These are phyloP conservation scores for Cladosporium sp. DNA, from an alignment of 2,329 filamentous ascomycete genomes.

Conservation along the genomic window DNA sequence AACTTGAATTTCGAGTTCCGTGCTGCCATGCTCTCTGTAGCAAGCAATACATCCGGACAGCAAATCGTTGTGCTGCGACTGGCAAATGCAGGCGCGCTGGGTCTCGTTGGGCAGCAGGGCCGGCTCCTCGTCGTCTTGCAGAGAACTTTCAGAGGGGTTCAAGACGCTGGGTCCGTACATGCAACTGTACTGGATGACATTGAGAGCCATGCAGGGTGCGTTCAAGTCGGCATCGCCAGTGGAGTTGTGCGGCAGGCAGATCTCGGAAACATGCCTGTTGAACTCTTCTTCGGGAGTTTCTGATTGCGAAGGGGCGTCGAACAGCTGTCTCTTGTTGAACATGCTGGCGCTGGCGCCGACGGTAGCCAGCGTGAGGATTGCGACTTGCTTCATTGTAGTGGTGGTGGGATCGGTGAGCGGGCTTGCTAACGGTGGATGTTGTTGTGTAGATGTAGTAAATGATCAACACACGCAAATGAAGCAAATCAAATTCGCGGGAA, in stretches of 20 bases:
- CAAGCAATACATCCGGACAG: not conserved
- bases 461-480: no score
- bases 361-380: not conserved
- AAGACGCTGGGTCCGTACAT: conserved; percentile 12
- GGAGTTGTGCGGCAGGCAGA: conserved; percentile 22
- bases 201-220: conserved; percentile 24
- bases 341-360: not conserved
- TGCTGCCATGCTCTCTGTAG: not conserved
- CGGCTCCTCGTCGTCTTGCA: not conserved
- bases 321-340: not conserved
- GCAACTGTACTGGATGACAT: conserved; percentile 22
- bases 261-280: conserved; percentile 17
- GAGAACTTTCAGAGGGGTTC: not conserved
- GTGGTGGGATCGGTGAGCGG: no score
- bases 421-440: no score
- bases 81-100: conserved; percentile 2
- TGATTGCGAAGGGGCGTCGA: not conserved
- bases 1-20: not conserved
- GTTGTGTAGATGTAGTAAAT: no score
- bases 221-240: conserved; percentile 21
- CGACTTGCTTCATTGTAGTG: not conserved
- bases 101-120: conserved; percentile 16
- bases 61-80: not conserved
- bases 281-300: not conserved
- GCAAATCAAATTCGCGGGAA: no score